phyloP scores from a whole-genome alignment of 768 basidiomycete species.

The Kwoniella dendrophila region DNA sequence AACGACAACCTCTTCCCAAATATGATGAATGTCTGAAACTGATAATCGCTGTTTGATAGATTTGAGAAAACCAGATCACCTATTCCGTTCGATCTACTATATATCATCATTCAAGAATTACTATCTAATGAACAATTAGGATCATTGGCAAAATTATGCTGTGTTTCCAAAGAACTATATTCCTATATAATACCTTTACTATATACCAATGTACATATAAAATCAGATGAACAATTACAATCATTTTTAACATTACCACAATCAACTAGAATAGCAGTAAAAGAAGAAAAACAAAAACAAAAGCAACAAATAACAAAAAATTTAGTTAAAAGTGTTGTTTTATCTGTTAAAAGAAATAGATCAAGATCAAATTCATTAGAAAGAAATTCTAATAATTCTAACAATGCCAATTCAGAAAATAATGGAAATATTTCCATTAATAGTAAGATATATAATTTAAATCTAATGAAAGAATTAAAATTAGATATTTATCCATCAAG shows the following conservation, averaged over 20 bases:
- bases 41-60: neutral
- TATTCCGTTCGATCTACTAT: conserved; percentile 17
- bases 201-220: conserved; percentile 14
- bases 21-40: neutral
- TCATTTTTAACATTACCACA: conserved; percentile 8
- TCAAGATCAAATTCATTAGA: conserved; percentile 6
- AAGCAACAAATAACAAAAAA: neutral
- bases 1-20: too few relatives aligned
- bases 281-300: neutral
- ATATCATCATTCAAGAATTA: conserved; percentile 10
- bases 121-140: neutral
- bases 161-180: conserved; percentile 3
- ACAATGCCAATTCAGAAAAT: neutral
- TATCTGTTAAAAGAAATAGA: neutral
- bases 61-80: conserved; percentile 5
- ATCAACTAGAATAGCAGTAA: neutral
- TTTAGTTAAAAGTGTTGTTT: neutral
- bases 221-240: conserved; percentile 21
- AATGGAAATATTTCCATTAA: neutral
- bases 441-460: conserved; percentile 2
- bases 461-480: neutral
- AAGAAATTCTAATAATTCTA: neutral
- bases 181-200: conserved; percentile 15
- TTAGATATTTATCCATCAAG: conserved; percentile 21
- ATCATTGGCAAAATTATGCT: neutral